These are phyloP conservation scores for Madurella mycetomatis DNA, from an alignment of 2,329 filamentous ascomycete species.

Conservation along the genomic window DNA sequence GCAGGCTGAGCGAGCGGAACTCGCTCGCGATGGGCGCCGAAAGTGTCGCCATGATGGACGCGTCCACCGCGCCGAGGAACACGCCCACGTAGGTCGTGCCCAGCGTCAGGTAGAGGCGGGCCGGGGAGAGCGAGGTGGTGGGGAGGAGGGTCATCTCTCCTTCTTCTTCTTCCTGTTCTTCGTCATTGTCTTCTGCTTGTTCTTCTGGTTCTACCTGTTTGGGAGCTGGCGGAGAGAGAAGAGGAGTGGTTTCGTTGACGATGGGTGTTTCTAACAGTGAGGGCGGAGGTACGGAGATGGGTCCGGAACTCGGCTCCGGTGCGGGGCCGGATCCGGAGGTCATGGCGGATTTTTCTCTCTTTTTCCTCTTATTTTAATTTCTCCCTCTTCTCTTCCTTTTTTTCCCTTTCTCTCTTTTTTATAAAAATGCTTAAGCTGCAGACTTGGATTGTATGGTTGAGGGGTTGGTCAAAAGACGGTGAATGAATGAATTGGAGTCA, in stretches of 20 bases:
- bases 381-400: too few species aligned
- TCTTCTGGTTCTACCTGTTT: not conserved
- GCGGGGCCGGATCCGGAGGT: not conserved
- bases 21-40: constrained; percentile 78
- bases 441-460: too few species aligned
- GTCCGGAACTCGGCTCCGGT: not conserved
- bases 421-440: too few species aligned
- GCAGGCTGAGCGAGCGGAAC: constrained; percentile 73
- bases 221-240: not conserved
- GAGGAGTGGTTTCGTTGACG: constrained; percentile 14
- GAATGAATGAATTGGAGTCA: not conserved
- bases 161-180: too few species aligned
- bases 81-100: constrained; percentile 56
- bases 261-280: not conserved
- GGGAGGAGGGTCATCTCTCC: constrained; percentile 12
- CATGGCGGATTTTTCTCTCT: not conserved
- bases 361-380: too few species aligned
- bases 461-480: too few species aligned
- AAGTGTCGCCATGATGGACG: constrained; percentile 80
- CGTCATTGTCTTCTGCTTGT: constrained; percentile 31
- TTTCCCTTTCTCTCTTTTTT: too few species aligned
- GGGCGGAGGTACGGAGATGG: not conserved
- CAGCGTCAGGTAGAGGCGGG: constrained; percentile 51
- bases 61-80: constrained; percentile 64
- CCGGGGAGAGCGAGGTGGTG: constrained; percentile 45